Conservation (phyloP, 2,329 filamentous ascomycete genomes). For the Fusarium albidum region DNA sequence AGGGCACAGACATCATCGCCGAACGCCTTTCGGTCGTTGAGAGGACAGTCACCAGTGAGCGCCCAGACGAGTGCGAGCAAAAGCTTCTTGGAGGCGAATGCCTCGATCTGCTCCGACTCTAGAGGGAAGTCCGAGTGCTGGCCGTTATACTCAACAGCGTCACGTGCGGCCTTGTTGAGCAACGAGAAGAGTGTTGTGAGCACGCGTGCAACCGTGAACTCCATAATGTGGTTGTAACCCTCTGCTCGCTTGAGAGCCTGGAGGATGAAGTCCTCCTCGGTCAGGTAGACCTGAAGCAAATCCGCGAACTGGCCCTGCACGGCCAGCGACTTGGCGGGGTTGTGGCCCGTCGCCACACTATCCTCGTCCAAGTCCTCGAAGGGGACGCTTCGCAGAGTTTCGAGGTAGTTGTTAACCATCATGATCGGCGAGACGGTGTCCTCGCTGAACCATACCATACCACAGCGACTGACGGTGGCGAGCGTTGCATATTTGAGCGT, state of each 20-base stretch:
- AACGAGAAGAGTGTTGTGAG: constrained; percentile 95
- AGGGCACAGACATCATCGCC: constrained; percentile 85
- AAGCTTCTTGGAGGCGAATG: constrained; percentile 91
- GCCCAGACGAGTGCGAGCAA: constrained; percentile 95
- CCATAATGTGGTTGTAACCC: constrained; percentile 95
- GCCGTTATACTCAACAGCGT: constrained; percentile 93
- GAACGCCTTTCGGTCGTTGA: constrained; percentile 86
- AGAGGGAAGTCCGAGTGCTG: constrained; percentile 95
- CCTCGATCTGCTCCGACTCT: constrained; percentile 87
- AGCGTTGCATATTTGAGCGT: constrained; percentile 96
- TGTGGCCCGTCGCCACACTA: constrained; percentile 76
- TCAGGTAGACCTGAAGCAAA: constrained; percentile 78
- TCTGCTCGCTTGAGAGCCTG: constrained; percentile 79
- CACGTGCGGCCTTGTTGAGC: constrained; percentile 90
- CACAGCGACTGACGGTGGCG: constrained; percentile 98
- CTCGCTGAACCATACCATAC: constrained; percentile 99
- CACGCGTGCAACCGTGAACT: constrained; percentile 90
- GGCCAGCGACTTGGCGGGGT: constrained; percentile 78
- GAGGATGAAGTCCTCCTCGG: constrained; percentile 80
- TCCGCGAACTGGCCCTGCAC: constrained; percentile 83
- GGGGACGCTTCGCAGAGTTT: constrained; percentile 79
- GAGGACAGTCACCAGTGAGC: constrained; percentile 91
- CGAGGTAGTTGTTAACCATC: constrained; percentile 92
- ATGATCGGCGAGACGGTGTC: constrained; percentile 93
- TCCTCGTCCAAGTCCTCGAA: constrained; percentile 98